Base-by-base conservation (phyloP, 2,329 filamentous ascomycete species). In the Waltergamsia citrina region DNA sequence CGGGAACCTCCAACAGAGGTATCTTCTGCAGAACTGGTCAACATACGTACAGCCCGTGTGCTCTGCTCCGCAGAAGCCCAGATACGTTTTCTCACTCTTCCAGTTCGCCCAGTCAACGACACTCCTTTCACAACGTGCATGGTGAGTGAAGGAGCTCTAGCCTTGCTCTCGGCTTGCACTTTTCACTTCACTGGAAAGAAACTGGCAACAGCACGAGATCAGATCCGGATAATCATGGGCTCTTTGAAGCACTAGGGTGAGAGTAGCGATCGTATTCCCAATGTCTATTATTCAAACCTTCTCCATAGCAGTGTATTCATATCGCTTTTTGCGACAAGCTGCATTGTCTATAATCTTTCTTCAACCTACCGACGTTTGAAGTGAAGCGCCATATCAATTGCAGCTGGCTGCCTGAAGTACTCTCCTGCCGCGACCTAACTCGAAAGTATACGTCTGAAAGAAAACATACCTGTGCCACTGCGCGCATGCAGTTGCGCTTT, bases 101-200 rank as follows among this genome's bases (percentile, higher is more conserved):
- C 61, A 0, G 44, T 42, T 0, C 41, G 41, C 3, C 46, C 44
- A 10, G 60, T 58, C 25, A 38, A 47, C 28, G 60, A 64, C 35
- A 56, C 49, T 0, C 61, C 61, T 0, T 64, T 64, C 26, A 46
- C 44, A 1, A 58, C 54, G 0, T 65, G 61, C 44, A 63, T 63
- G 57, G 39, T 60, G 10, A 59, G 50, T 26, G 52, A 54, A 14
- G 60, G 54, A 0, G 56, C 52, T 0, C 42, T 63, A 3, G 44
- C 53, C 3, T 44, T 55, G 4, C 42, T 56, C 4, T 59, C 60
- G 1, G 59, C 59, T 3, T 63, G 59, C 38, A 51, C 46, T 11
- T 55, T 47, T 33, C 36, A 56, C 16, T 38, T 62, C n/a, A 45
- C 43, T 7, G 53, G 49, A 0, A 43, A 45, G 18, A 46, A 57